Evolutionary conservation across 1,139 yeast species (phyloP).

Genomic region (Pichia sp.): DNA sequence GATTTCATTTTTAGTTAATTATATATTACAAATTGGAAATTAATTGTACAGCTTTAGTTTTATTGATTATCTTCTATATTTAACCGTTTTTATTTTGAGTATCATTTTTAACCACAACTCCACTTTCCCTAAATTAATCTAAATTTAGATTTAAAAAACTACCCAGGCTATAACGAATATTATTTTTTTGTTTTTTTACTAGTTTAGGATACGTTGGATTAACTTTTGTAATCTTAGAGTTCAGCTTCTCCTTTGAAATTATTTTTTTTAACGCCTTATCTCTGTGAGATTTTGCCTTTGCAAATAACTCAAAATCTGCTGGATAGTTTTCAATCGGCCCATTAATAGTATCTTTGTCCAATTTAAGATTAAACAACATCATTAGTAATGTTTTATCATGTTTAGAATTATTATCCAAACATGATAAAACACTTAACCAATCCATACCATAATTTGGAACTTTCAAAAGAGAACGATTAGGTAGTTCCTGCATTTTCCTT

Average conservation of each 20-base stretch:
- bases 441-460: slow-evolving; percentile 7
- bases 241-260: not conserved
- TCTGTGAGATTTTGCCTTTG: not conserved
- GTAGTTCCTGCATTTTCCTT: not conserved
- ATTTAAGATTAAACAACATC: slow-evolving; percentile 6
- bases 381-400: not conserved
- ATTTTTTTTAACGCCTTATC: slow-evolving; percentile 4
- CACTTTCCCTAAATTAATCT: not conserved
- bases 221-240: not conserved
- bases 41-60: not conserved
- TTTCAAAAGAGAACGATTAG: not conserved
- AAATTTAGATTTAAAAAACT: slow-evolving; percentile 1
- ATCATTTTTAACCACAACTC: not conserved
- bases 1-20: no score
- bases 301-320: not conserved
- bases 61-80: no score
- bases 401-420: slow-evolving; percentile 4
- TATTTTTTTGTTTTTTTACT: not conserved
- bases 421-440: slow-evolving; percentile 10
- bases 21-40: not conserved
- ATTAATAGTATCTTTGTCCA: slow-evolving; percentile 4
- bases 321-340: slow-evolving; percentile 9
- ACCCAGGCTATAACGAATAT: slow-evolving; percentile 5
- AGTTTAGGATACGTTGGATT: not conserved
- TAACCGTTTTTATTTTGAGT: not conserved